Evolutionary conservation across 345 rosid genomes (phyloP).

Genomic region (Alliaria petiolata): DNA sequence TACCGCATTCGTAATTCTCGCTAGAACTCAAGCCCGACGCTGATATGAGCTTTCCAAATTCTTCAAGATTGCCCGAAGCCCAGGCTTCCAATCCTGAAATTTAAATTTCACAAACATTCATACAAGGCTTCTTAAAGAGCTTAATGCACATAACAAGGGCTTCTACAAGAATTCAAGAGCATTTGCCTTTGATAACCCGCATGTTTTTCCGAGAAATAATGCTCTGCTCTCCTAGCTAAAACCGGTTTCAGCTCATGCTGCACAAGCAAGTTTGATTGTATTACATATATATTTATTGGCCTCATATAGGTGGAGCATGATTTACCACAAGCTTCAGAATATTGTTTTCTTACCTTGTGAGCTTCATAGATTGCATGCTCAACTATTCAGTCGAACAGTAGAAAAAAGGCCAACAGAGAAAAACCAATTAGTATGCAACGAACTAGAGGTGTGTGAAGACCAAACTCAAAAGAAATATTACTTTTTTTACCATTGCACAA

Average conservation of each 20-base stretch:
- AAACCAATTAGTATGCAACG: background rate
- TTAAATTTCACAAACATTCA: conserved; percentile 2
- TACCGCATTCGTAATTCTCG: conserved; percentile 89
- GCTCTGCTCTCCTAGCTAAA: conserved; percentile 85
- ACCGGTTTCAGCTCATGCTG: conserved; percentile 51
- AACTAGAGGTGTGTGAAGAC: background rate
- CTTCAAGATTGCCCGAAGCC: conserved; percentile 64
- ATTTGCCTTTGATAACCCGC: conserved; percentile 70
- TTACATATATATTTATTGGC: background rate
- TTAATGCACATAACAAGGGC: background rate
- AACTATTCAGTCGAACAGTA: conserved; percentile 45
- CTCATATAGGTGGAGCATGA: background rate
- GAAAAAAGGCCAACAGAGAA: conserved; percentile 7
- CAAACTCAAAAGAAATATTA: background rate
- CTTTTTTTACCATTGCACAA: conserved; percentile 63
- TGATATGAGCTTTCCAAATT: conserved; percentile 76
- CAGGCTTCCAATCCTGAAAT: conserved; percentile 78
- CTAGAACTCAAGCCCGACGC: conserved; percentile 92
- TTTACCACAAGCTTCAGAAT: background rate
- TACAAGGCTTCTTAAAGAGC: background rate
- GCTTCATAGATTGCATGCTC: conserved; percentile 59
- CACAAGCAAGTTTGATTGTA: conserved; percentile 12
- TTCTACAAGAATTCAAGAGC: background rate
- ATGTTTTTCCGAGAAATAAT: conserved; percentile 80
- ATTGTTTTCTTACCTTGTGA: conserved; percentile 56